Conservation (phyloP, 805 yeast genomes). For the Myxozyma kluyveri region DNA sequence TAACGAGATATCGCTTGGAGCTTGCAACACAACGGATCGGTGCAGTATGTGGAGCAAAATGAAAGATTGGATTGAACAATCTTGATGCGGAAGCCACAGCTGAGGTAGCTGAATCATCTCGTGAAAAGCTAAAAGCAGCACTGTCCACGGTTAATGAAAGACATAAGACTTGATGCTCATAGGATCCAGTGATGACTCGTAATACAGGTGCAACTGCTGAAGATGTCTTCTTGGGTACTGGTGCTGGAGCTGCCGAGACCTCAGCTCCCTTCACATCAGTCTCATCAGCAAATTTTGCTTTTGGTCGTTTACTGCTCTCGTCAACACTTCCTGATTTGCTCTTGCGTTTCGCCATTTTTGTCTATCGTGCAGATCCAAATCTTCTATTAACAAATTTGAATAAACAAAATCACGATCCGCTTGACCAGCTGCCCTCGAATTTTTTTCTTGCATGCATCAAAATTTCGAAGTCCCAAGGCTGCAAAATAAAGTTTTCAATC, state of each 20-base stretch:
- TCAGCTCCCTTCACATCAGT: background rate
- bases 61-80: slow-evolving; percentile 87
- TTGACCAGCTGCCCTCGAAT: too few relatives aligned
- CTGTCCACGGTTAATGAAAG: slow-evolving; percentile 54
- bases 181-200: slow-evolving; percentile 88
- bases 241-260: background rate
- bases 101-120: slow-evolving; percentile 35
- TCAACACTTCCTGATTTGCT: background rate
- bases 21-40: slow-evolving; percentile 82
- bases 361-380: too few relatives aligned
- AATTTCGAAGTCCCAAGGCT: too few relatives aligned
- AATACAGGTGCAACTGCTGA: slow-evolving; percentile 35
- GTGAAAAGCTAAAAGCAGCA: slow-evolving; percentile 39
- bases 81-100: slow-evolving; percentile 44
- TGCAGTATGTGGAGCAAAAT: slow-evolving; percentile 89
- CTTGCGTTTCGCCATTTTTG: background rate
- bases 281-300: background rate
- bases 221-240: background rate
- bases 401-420: too few relatives aligned
- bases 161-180: slow-evolving; percentile 81
- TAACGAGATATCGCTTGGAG: slow-evolving; percentile 79
- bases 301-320: background rate
- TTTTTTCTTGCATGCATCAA: too few relatives aligned
- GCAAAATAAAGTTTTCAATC: too few relatives aligned
- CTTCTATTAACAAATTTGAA: too few relatives aligned